These are phyloP conservation scores for Hypoxylon sp. DNA, from an alignment of 2,329 filamentous ascomycete genomes.

Conservation along the genomic window DNA sequence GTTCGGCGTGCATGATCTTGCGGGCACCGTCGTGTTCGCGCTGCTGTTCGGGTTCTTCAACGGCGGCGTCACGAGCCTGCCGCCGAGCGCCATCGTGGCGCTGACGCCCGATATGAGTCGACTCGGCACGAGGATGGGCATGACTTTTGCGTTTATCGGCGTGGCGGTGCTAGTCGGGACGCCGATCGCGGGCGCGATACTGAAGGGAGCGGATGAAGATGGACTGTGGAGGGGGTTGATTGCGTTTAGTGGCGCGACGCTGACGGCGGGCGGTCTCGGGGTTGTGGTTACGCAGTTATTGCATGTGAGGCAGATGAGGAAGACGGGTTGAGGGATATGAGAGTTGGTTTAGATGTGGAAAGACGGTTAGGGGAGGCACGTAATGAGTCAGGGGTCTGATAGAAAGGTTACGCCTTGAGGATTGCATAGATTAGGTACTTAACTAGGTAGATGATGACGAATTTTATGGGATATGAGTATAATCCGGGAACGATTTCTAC, in stretches of 20 bases:
- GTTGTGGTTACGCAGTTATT: slow-evolving; percentile 17
- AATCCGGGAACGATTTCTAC: no score
- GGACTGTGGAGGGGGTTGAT: slow-evolving; percentile 27
- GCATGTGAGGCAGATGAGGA: slow-evolving; percentile 14
- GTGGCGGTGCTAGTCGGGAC: slow-evolving; percentile 65
- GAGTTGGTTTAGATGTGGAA: no score
- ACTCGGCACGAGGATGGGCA: slow-evolving; percentile 58
- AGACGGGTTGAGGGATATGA: slow-evolving; percentile 6
- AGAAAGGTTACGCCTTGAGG: no score
- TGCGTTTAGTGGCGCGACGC: slow-evolving; percentile 30
- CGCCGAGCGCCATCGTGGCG: slow-evolving; percentile 47
- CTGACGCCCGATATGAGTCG: slow-evolving; percentile 41
- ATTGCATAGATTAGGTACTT: no score
- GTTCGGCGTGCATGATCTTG: slow-evolving; percentile 45
- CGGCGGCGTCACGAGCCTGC: slow-evolving; percentile 52
- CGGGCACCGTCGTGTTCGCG: slow-evolving; percentile 49
- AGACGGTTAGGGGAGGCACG: no score
- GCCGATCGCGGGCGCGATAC: slow-evolving; percentile 63
- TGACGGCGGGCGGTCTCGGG: slow-evolving; percentile 22
- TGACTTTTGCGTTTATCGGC: slow-evolving; percentile 53
- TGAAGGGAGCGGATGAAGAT: slow-evolving; percentile 39
- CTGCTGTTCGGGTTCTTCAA: slow-evolving; percentile 53
- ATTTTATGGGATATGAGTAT: neutral
- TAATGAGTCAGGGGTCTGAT: no score
- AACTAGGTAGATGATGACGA: neutral